phyloP scores from a whole-genome alignment of 1,284 basidiomycete species.

The Singerocomus inundabilis region DNA sequence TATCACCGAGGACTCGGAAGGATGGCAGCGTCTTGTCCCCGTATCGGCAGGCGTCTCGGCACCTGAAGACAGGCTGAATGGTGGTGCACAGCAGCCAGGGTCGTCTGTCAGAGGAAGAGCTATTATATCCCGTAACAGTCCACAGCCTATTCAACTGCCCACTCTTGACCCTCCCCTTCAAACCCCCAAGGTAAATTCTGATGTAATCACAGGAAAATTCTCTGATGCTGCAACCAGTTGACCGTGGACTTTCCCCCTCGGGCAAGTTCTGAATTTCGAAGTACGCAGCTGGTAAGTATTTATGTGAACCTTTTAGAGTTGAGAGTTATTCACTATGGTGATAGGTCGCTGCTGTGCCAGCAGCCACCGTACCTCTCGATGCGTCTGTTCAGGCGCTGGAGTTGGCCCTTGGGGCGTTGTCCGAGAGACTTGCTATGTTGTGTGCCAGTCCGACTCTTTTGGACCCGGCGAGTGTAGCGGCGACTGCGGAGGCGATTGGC shows the following conservation, averaged over 20 bases:
- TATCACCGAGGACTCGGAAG: slow-evolving; percentile 52
- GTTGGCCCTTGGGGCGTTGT: slow-evolving; percentile 50
- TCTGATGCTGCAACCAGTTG: slow-evolving; percentile 24
- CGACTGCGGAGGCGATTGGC: slow-evolving; percentile 67
- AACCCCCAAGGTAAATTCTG: slow-evolving; percentile 30
- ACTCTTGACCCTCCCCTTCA: slow-evolving; percentile 31
- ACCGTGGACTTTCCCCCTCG: slow-evolving; percentile 17
- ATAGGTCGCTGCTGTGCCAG: slow-evolving; percentile 20
- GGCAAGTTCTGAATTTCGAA: slow-evolving; percentile 17
- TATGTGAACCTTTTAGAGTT: background rate
- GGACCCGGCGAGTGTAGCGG: slow-evolving; percentile 52
- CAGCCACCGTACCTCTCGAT: slow-evolving; percentile 22
- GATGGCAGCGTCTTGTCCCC: slow-evolving; percentile 47
- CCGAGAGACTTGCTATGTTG: slow-evolving; percentile 48
- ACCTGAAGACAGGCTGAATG: slow-evolving; percentile 5
- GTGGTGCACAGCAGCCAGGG: slow-evolving; percentile 9
- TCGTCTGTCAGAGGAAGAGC: slow-evolving; percentile 9
- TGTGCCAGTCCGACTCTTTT: slow-evolving; percentile 38
- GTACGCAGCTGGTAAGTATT: slow-evolving; percentile 17
- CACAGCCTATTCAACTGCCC: slow-evolving; percentile 33
- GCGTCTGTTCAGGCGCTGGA: slow-evolving; percentile 50
- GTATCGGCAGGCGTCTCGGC: slow-evolving; percentile 17
- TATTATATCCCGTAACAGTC: slow-evolving; percentile 20
- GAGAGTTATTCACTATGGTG: background rate
- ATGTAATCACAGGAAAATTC: background rate